phyloP scores from a whole-genome alignment of 495 filamentous ascomycete genomes.

The Margaritispora aquatica region DNA sequence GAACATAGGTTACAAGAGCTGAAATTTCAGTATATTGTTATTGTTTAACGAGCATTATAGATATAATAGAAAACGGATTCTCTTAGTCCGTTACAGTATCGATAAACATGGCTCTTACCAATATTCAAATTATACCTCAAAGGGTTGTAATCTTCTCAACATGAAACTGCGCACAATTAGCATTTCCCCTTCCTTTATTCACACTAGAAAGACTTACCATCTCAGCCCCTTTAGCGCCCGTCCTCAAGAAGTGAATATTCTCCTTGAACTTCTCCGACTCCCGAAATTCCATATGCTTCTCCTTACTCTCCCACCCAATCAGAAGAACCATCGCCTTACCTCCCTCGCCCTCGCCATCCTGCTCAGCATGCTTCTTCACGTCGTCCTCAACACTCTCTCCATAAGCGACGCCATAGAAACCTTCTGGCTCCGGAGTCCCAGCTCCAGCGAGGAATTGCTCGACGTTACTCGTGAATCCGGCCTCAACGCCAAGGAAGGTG shows the following conservation, averaged over 20 bases:
- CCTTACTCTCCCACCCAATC: slow-evolving; percentile 15
- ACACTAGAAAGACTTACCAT: slow-evolving; percentile 7
- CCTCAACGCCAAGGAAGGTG: slow-evolving; percentile 2
- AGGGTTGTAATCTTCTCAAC: background rate
- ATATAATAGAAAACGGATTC: too few relatives aligned
- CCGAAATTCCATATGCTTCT: slow-evolving; percentile 14
- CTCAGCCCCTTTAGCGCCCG: slow-evolving; percentile 11
- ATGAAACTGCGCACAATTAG: background rate
- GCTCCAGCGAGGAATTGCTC: slow-evolving; percentile 3
- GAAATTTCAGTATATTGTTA: background rate
- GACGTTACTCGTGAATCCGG: background rate
- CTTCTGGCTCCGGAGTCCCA: background rate
- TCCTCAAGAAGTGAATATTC: slow-evolving; percentile 13
- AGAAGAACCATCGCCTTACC: slow-evolving; percentile 9
- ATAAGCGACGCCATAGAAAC: background rate
- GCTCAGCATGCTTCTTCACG: slow-evolving; percentile 9
- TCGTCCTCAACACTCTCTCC: slow-evolving; percentile 13
- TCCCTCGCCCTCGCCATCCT: background rate
- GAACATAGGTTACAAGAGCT: too few relatives aligned
- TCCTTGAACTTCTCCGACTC: slow-evolving; percentile 12
- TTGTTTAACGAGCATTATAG: background rate
- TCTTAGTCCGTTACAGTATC: background rate
- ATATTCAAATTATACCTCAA: background rate
- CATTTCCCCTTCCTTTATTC: background rate
- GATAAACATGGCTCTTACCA: background rate